These are phyloP conservation scores for Phytopythium ostracodes DNA, from an alignment of 352 stramenopile genomes.

Conservation along the genomic window DNA sequence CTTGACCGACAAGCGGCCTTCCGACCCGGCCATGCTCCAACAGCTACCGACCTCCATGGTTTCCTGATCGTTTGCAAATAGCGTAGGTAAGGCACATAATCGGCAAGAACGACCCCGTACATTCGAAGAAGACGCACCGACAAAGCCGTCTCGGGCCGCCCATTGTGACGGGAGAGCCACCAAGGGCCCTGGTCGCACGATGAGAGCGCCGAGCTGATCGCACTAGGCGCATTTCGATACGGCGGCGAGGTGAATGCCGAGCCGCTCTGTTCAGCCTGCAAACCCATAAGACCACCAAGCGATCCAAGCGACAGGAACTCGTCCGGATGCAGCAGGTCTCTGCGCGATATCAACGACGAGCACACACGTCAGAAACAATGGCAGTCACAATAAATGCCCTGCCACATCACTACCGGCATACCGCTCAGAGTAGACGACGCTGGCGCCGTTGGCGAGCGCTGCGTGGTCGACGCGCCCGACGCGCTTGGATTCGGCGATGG, in stretches of 20 bases:
- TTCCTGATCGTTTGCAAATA: constrained; percentile 30
- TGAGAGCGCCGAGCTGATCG: constrained; percentile 32
- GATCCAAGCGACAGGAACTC: constrained; percentile 26
- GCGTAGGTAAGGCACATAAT: neutral
- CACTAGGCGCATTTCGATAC: constrained; percentile 33
- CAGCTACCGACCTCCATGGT: constrained; percentile 84
- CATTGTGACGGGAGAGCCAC: constrained; percentile 78
- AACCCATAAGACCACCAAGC: constrained; percentile 27
- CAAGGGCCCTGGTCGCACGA: constrained; percentile 52
- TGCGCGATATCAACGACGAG: constrained; percentile 14
- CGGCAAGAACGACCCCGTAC: neutral
- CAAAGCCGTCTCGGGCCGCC: constrained; percentile 67
- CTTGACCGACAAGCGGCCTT: constrained; percentile 69
- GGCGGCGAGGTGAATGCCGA: constrained; percentile 56
- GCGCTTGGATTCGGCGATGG: constrained; percentile 39
- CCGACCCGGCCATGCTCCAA: constrained; percentile 56
- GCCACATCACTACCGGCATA: constrained; percentile 12
- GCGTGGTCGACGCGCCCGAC: constrained; percentile 57
- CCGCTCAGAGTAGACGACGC: constrained; percentile 54
- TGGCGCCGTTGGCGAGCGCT: constrained; percentile 59
- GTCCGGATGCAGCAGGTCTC: constrained; percentile 48
- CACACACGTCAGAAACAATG: constrained; percentile 2
- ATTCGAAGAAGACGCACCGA: constrained; percentile 34
- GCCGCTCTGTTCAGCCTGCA: constrained; percentile 13
- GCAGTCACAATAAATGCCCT: neutral